Evolutionary conservation across 345 rosid species (phyloP).

Genomic region (Turnera subulata): DNA sequence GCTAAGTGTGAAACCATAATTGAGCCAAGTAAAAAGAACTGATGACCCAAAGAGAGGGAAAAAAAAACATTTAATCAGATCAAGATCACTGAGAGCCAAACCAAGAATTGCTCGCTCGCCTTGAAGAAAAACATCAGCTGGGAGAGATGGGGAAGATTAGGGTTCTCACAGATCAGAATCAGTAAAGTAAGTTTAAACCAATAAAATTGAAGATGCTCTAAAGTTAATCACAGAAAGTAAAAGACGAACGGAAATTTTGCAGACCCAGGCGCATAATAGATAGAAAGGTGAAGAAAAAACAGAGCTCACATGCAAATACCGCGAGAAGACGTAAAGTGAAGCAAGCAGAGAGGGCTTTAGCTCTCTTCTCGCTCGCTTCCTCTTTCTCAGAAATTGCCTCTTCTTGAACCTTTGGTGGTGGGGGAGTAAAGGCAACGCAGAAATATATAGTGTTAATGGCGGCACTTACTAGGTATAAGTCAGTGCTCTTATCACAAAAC

Average conservation of each 20-base stretch:
- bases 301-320: constrained; percentile 13
- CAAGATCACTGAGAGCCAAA: neutral
- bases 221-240: neutral
- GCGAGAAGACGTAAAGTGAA: neutral
- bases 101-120: neutral
- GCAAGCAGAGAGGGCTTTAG: neutral
- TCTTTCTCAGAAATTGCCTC: constrained; percentile 19
- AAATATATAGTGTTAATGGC: constrained; percentile 8
- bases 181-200: constrained; percentile 30
- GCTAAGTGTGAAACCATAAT: neutral
- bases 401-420: constrained; percentile 1
- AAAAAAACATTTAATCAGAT: constrained; percentile 1
- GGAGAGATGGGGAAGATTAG: constrained; percentile 7
- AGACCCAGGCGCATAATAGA: neutral
- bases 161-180: constrained; percentile 15
- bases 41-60: too few relatives aligned
- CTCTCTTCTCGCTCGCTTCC: neutral
- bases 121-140: neutral
- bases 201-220: constrained; percentile 15
- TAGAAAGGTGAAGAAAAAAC: neutral
- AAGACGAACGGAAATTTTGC: neutral
- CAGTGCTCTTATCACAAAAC: fast-evolving
- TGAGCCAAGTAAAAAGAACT: too few relatives aligned
- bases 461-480: constrained; percentile 24
- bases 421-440: neutral